phyloP scores from a whole-genome alignment of 176 grass and related monocot species.

The Cocos nucifera region DNA sequence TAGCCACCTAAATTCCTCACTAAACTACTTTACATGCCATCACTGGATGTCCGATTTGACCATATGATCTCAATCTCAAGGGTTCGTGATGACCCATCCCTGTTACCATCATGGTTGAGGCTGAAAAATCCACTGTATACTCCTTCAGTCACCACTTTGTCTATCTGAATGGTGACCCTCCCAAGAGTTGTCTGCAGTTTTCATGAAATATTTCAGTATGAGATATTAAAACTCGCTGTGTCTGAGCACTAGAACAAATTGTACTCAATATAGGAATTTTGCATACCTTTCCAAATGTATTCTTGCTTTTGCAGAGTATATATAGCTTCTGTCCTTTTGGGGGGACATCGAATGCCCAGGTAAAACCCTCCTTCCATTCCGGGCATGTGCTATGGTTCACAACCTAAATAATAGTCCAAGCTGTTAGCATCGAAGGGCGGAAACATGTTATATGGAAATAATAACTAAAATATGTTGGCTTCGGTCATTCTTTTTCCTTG shows the following conservation, averaged over 20 bases:
- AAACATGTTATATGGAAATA: no score
- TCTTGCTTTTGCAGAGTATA: conserved; percentile 98
- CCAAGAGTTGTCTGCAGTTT: conserved; percentile 54
- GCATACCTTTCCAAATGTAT: conserved; percentile 91
- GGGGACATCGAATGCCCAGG: conserved; percentile 88
- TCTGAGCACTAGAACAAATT: no score
- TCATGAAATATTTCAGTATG: no score
- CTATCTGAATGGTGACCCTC: conserved; percentile 91
- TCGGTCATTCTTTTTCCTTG: no score
- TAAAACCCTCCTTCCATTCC: conserved; percentile 94
- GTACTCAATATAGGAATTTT: background rate
- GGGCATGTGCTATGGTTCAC: conserved; percentile 67
- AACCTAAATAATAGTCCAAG: conserved; percentile 39
- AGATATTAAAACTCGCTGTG: no score
- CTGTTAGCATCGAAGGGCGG: no score
- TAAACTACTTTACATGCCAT: conserved; percentile 31
- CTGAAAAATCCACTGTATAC: conserved; percentile 87
- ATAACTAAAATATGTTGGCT: no score
- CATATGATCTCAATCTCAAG: conserved; percentile 95
- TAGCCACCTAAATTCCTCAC: background rate
- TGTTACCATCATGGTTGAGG: conserved; percentile 84
- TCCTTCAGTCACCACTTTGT: conserved; percentile 88
- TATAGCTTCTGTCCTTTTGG: conserved; percentile 98
- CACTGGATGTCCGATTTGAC: conserved; percentile 71
- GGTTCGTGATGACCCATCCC: conserved; percentile 67